Conservation (phyloP, 2,329 filamentous ascomycete species). For the Diaporthe longicolla region DNA sequence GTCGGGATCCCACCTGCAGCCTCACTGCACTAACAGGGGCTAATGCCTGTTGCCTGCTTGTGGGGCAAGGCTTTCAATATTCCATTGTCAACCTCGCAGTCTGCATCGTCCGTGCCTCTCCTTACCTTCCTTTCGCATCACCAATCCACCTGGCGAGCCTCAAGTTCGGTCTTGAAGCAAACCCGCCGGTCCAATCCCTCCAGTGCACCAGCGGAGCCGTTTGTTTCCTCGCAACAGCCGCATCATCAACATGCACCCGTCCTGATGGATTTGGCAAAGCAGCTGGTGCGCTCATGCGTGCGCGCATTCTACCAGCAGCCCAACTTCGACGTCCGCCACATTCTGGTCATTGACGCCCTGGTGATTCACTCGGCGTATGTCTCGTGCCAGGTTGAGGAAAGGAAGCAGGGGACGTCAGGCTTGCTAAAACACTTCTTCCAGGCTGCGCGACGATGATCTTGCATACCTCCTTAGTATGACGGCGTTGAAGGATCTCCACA, state of each 20-base stretch:
- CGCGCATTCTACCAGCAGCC: conserved; percentile 73
- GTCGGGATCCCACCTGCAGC: conserved; percentile 20
- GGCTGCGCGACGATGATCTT: conserved; percentile 90
- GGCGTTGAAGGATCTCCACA: conserved; percentile 86
- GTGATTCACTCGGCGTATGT: conserved; percentile 84
- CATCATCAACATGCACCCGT: conserved; percentile 39
- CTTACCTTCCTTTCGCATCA: neutral
- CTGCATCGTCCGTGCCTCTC: neutral
- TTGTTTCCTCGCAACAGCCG: conserved; percentile 10
- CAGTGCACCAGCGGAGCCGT: conserved; percentile 7
- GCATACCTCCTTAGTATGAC: conserved; percentile 90
- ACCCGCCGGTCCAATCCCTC: neutral
- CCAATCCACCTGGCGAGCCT: neutral
- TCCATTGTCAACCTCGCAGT: conserved; percentile 8
- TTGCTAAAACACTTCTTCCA: conserved; percentile 75
- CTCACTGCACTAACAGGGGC: conserved; percentile 26
- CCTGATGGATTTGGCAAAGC: conserved; percentile 70
- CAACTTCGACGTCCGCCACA: conserved; percentile 82
- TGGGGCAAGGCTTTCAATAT: conserved; percentile 22
- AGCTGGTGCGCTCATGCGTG: conserved; percentile 87
- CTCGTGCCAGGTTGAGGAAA: conserved; percentile 77
- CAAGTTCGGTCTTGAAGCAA: neutral
- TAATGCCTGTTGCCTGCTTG: conserved; percentile 4
- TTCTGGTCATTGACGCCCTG: conserved; percentile 88
- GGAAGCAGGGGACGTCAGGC: conserved; percentile 82